A percentile compares a stretch with the other conserved stretches of the same genome.
Conservation (phyloP, 345 rosid genomes). For the Hypericum androsaemum region DNA sequence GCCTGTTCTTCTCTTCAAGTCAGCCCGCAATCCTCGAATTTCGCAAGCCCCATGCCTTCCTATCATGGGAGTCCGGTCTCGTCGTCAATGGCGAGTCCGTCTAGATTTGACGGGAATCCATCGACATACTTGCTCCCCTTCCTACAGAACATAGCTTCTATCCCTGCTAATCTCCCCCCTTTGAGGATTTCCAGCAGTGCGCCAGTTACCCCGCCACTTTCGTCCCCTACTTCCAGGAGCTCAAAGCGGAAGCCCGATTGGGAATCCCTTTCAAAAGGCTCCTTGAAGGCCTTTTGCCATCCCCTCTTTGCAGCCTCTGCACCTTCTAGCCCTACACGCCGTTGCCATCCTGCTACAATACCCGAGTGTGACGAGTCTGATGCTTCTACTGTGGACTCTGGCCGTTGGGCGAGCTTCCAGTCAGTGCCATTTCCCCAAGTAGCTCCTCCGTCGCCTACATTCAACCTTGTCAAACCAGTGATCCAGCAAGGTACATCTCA, state of each 20-base stretch:
- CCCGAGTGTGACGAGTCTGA: slow-evolving; percentile 29
- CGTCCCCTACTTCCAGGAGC: slow-evolving; percentile 19
- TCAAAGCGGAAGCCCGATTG: slow-evolving; percentile 9
- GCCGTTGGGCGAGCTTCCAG: slow-evolving; percentile 21
- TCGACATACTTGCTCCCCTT: slow-evolving; percentile 24
- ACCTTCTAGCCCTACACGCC: slow-evolving; percentile 12
- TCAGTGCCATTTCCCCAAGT: slow-evolving; percentile 13
- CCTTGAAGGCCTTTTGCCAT: slow-evolving; percentile 2
- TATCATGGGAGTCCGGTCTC: slow-evolving; percentile 26
- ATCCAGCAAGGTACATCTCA: no score
- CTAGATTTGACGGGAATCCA: slow-evolving; percentile 20
- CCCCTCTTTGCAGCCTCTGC: slow-evolving; percentile 8
- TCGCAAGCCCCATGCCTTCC: slow-evolving; percentile 24
- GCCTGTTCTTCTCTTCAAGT: slow-evolving; percentile 24
- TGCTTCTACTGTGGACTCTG: slow-evolving; percentile 24
- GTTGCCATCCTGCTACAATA: slow-evolving; percentile 19
- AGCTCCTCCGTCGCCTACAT: slow-evolving; percentile 22
- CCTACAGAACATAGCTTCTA: slow-evolving; percentile 27
- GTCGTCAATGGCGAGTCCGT: slow-evolving; percentile 25
- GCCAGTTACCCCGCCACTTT: slow-evolving; percentile 29
- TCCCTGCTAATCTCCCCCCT: slow-evolving; percentile 23
- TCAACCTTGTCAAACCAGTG: not conserved
- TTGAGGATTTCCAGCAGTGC: slow-evolving; percentile 29
- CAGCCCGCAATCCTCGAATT: slow-evolving; percentile 27
- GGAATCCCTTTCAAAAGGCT: slow-evolving; percentile 4